phyloP scores from a whole-genome alignment of 2,329 filamentous ascomycete genomes.

The Colletotrichum falcatum region DNA sequence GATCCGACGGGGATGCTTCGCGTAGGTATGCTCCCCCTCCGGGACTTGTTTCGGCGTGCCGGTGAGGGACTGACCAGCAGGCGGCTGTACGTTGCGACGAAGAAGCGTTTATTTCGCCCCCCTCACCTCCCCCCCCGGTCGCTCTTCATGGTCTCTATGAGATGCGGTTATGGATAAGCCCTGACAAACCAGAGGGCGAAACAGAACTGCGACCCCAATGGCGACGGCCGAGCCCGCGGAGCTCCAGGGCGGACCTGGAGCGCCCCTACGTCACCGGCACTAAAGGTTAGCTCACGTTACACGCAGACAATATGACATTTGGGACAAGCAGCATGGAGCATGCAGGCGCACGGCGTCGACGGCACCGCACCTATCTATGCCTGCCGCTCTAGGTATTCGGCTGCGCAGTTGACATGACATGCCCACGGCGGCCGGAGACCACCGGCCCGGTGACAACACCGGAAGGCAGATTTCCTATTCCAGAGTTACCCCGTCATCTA shows the following conservation, averaged over 20 bases:
- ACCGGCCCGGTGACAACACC: neutral
- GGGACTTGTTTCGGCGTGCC: constrained; percentile 12
- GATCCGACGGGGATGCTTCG: constrained; percentile 9
- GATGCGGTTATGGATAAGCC: constrained; percentile 28
- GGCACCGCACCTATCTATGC: neutral
- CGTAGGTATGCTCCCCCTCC: neutral
- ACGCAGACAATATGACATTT: constrained; percentile 17
- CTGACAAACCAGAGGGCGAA: constrained; percentile 36
- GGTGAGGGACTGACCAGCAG: constrained; percentile 4
- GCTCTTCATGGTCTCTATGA: neutral
- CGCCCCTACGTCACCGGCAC: constrained; percentile 28
- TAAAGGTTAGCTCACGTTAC: constrained; percentile 6
- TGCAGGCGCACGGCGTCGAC: constrained; percentile 29
- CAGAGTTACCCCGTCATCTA: constrained; percentile 14
- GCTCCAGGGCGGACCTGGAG: constrained; percentile 17
- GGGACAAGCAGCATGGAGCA: constrained; percentile 20
- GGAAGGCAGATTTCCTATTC: constrained; percentile 5
- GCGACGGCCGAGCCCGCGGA: constrained; percentile 12
- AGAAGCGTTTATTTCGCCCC: constrained; percentile 25
- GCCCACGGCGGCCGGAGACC: neutral
- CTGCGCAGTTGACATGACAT: neutral
- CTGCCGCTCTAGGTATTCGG: neutral
- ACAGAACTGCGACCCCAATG: constrained; percentile 30
- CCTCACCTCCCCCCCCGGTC: too few species aligned
- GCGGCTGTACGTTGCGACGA: constrained; percentile 25